Evolutionary conservation across 768 basidiomycete genomes (phyloP), one percentile per base, ranked within the genome.

Genomic region (Suillus variegatus): DNA sequence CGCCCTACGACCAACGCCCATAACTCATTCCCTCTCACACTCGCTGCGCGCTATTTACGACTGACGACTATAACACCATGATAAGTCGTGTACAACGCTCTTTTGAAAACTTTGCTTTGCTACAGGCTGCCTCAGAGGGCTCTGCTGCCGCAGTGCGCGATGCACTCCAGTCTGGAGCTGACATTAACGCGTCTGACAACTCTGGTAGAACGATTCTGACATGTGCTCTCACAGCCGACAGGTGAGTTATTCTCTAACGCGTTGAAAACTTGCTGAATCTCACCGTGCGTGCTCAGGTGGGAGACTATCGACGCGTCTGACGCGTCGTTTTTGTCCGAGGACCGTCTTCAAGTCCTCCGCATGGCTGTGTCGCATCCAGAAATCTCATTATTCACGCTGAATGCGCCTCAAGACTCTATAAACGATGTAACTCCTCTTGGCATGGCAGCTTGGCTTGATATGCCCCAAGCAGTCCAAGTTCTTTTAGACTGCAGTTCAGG

Each of bases 381-480:
- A 56, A 82, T 89, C 14, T 88, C 90, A 12, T 79, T 94, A 16
- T 84, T 84, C 72, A 88, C 89, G 20, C 78, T 94, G 49, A 93
- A 94, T 73, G 86, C 88, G n/a, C 88, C 91, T 0, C 88, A 89
- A 61, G 79, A 80, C 66, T 84, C 86, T 2, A 86, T 89, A 80
- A 86, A 86, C 62, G 90, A 91, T 41, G 90, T 91, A 9, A 89
- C 90, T 1, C 91, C 91, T 13, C 83, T 94, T 18, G 88, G 90
- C 5, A 86, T 92, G 81, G 90, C 91, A 8, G 87, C 91, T 1
- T 93, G 91, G 90, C 81, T 93, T 22, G 88, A 92, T 69, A 78
- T 85, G 74, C 84, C 85, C 13, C 76, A 84, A 18, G 82, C 80
- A 32, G 89, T 93, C n/a, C 80, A 80, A 63, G 70, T 87, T 49